These are phyloP conservation scores for Cordyceps militaris DNA, from an alignment of 2,329 filamentous ascomycete genomes.

Conservation along the genomic window DNA sequence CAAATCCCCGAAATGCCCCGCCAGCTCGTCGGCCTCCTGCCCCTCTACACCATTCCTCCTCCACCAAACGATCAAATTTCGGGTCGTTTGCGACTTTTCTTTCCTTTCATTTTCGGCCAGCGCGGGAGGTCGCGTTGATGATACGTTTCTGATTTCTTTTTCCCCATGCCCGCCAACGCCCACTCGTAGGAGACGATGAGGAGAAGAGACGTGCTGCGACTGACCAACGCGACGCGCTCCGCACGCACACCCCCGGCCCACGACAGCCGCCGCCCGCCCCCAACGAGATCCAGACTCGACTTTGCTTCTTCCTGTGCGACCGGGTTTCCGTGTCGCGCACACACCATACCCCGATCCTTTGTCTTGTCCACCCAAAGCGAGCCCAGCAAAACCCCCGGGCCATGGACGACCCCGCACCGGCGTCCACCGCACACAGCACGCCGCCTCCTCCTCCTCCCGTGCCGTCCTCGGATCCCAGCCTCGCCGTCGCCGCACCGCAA, in stretches of 20 bases:
- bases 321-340: background rate
- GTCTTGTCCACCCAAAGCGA: too few species aligned
- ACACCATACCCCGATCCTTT: too few species aligned
- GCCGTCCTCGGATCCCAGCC: conserved; percentile 32
- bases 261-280: background rate
- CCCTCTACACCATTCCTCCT: background rate
- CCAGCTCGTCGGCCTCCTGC: conserved; percentile 1
- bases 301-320: too few species aligned
- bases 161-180: too few species aligned
- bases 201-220: background rate
- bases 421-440: background rate
- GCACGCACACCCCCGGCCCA: background rate
- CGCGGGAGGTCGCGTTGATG: too few species aligned
- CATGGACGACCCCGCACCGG: conserved; percentile 2
- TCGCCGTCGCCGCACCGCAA: conserved; percentile 30
- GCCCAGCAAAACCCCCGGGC: background rate
- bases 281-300: background rate
- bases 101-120: too few species aligned
- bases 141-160: too few species aligned
- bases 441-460: conserved; percentile 22
- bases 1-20: conserved; percentile 1
- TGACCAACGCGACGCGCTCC: conserved; percentile 5
- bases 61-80: too few species aligned
- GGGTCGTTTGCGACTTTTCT: background rate
- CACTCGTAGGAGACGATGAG: conserved; percentile 2